Evolutionary conservation across 768 basidiomycete genomes (phyloP).

Genomic region (Mycena venus): DNA sequence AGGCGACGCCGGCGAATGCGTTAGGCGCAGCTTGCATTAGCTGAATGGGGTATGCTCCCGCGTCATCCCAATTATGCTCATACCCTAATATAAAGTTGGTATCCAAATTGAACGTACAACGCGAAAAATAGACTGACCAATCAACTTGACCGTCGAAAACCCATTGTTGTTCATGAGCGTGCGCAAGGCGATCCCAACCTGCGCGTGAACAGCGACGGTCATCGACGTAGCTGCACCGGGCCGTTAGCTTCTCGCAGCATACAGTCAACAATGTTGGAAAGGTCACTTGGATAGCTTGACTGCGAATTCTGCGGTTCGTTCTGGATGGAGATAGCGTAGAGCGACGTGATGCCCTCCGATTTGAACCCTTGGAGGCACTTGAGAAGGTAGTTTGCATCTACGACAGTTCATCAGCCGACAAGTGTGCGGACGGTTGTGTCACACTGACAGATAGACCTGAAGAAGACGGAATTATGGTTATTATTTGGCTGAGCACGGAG

Average conservation of each 20-base stretch:
- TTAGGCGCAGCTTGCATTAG: constrained; percentile 70
- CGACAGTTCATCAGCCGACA: constrained; percentile 6
- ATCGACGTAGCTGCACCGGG: constrained; percentile 57
- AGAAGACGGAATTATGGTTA: background rate
- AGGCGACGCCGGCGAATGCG: constrained; percentile 75
- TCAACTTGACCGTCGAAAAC: constrained; percentile 68
- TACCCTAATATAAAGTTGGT: constrained; percentile 36
- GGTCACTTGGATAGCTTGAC: constrained; percentile 70
- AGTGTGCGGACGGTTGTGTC: background rate
- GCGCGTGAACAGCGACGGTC: constrained; percentile 66
- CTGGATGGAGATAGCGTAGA: constrained; percentile 78
- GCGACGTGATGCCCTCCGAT: constrained; percentile 64
- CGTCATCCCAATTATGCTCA: constrained; percentile 84
- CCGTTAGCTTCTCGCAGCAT: background rate
- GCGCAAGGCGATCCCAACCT: constrained; percentile 69
- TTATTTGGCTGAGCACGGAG: background rate
- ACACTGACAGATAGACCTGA: constrained; percentile 5
- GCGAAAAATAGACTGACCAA: constrained; percentile 53
- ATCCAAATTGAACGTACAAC: background rate
- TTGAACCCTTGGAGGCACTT: constrained; percentile 81
- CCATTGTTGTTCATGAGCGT: constrained; percentile 74
- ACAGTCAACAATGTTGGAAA: background rate
- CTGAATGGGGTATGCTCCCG: constrained; percentile 72
- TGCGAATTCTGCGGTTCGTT: constrained; percentile 71
- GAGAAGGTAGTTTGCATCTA: constrained; percentile 81